Conservation (phyloP, 177 flowering plant genomes). For the Vitis hybrid region DNA sequence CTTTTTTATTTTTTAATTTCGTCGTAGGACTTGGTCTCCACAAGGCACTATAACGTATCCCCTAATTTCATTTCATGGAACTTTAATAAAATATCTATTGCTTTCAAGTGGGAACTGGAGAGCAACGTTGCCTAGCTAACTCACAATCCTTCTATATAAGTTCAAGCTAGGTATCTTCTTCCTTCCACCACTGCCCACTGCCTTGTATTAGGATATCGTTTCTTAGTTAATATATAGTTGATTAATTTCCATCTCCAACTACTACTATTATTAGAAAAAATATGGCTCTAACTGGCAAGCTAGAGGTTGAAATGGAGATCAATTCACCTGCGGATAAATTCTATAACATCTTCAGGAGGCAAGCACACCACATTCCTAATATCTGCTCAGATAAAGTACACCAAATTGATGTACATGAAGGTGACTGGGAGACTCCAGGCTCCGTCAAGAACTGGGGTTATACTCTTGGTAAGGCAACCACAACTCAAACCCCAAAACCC, state of each 20-base stretch:
- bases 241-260: too few species aligned
- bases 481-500: too few species aligned
- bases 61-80: too few species aligned
- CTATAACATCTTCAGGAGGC: constrained; percentile 16
- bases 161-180: background rate
- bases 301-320: constrained; percentile 24
- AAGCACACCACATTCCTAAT: constrained; percentile 31
- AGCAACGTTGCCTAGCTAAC: too few species aligned
- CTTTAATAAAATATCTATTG: too few species aligned
- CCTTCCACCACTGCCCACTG: background rate
- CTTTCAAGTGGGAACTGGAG: too few species aligned
- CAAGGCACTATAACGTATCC: too few species aligned
- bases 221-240: too few species aligned
- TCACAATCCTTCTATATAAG: background rate
- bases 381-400: constrained; percentile 16
- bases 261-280: too few species aligned
- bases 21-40: too few species aligned
- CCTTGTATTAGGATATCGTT: too few species aligned
- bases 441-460: constrained; percentile 26
- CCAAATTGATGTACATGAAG: constrained; percentile 24
- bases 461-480: constrained; percentile 19
- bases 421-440: constrained; percentile 34
- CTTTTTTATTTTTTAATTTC: too few species aligned
- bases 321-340: constrained; percentile 20
- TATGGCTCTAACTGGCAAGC: constrained; percentile 17